A percentile compares a stretch with the other conserved stretches of the same genome.
Evolutionary conservation across 2,329 filamentous ascomycete species (phyloP).

Genomic region (Aspergillus hiratsukae): DNA sequence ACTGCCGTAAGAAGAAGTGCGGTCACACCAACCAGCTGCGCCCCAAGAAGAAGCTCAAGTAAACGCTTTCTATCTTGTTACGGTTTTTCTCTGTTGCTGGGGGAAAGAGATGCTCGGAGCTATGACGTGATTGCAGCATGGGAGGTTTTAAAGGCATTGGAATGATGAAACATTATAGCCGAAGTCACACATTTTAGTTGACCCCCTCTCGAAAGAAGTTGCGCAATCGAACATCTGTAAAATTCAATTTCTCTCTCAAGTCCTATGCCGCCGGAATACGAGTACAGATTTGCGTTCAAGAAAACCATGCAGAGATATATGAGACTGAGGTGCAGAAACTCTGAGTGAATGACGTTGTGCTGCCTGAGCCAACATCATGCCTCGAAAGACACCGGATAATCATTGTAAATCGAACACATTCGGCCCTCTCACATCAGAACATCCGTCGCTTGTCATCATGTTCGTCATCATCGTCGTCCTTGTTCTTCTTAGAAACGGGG

Average conservation of each 20-base stretch:
- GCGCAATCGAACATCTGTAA: conserved; percentile 36
- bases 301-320: not conserved
- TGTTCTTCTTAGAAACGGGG: conserved; percentile 47
- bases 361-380: conserved; percentile 18
- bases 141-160: conserved; percentile 36
- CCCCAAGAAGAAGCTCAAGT: conserved; percentile 99
- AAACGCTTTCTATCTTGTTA: conserved; percentile 39
- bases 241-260: conserved; percentile 21
- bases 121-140: conserved; percentile 32
- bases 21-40: conserved; percentile 99
- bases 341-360: conserved; percentile 2
- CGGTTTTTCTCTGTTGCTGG: conserved; percentile 47
- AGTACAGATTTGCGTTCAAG: conserved; percentile 4
- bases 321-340: not conserved
- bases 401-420: not conserved
- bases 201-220: conserved; percentile 31
- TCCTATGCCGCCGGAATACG: conserved; percentile 8
- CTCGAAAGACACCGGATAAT: not conserved
- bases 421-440: conserved; percentile 19
- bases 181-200: conserved; percentile 34
- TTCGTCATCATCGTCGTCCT: conserved; percentile 29
- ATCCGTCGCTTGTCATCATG: conserved; percentile 27
- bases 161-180: conserved; percentile 37
- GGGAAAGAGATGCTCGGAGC: conserved; percentile 26
- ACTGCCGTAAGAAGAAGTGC: conserved; percentile 99